Conservation (phyloP, 208 protist genomes). For the Leishmania braziliensis region DNA sequence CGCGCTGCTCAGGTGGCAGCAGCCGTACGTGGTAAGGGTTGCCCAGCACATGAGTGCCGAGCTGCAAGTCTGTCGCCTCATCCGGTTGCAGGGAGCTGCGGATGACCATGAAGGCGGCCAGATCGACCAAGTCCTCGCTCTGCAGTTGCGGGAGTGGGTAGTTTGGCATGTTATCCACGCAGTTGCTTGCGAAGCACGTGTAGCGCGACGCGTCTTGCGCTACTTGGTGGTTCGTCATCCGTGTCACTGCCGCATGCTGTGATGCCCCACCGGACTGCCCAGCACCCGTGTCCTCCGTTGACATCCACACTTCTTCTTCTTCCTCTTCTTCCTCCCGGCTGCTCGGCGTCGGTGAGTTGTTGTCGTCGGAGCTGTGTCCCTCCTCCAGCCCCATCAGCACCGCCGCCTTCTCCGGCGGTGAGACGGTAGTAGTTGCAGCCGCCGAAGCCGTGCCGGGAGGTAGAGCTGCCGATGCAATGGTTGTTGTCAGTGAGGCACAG, state of each 20-base stretch:
- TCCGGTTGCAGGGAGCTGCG: conserved; percentile 38
- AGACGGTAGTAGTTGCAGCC: neutral
- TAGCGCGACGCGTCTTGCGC: conserved; percentile 30
- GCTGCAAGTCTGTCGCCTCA: conserved; percentile 26
- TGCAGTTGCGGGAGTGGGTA: conserved; percentile 38
- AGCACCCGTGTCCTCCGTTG: neutral
- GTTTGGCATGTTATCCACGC: conserved; percentile 35
- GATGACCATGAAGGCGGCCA: conserved; percentile 47
- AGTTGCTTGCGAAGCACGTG: conserved; percentile 56
- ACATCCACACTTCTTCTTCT: conserved; percentile 1
- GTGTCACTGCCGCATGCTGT: neutral
- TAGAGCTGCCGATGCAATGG: neutral
- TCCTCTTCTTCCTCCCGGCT: conserved; percentile 27
- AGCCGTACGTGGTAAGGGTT: conserved; percentile 17
- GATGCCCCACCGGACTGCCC: neutral
- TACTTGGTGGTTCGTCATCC: conserved; percentile 2
- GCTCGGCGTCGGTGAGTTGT: conserved; percentile 36
- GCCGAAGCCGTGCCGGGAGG: neutral
- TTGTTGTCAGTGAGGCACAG: neutral
- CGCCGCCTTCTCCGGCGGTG: conserved; percentile 8
- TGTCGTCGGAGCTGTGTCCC: conserved; percentile 29
- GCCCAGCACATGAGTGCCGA: conserved; percentile 34
- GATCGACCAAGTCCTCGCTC: conserved; percentile 34
- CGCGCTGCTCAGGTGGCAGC: conserved; percentile 17
- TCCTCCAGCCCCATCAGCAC: conserved; percentile 20